Conservation (phyloP, 2,329 filamentous ascomycete genomes). For the Stachybotrys chartarum region DNA sequence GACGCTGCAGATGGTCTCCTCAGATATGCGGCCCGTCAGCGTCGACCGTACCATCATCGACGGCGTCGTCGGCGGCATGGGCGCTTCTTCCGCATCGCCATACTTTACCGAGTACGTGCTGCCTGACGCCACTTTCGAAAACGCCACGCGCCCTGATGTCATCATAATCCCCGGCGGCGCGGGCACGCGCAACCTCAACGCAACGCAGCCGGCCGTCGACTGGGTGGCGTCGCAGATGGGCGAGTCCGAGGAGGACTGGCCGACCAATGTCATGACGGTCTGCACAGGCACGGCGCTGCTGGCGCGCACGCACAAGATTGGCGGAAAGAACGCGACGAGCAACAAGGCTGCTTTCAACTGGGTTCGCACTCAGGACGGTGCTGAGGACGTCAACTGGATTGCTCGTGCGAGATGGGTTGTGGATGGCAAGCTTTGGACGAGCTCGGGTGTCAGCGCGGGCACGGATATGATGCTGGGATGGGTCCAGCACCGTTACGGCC, state of each 20-base stretch:
- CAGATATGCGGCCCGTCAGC: neutral
- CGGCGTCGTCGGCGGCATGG: constrained; percentile 3
- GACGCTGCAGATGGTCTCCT: neutral
- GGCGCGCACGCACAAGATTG: neutral
- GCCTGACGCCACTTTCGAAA: constrained; percentile 30
- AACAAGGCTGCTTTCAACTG: constrained; percentile 1
- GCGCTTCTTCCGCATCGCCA: constrained; percentile 1
- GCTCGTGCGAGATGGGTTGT: constrained; percentile 48
- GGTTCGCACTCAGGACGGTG: neutral
- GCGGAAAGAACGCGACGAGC: neutral
- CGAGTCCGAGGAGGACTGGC: neutral
- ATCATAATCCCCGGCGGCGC: constrained; percentile 48
- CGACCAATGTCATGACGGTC: neutral
- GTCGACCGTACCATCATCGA: constrained; percentile 5
- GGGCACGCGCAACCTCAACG: constrained; percentile 28
- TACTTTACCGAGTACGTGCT: constrained; percentile 8
- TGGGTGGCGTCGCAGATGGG: constrained; percentile 22
- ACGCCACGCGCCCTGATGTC: constrained; percentile 36
- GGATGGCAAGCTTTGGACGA: constrained; percentile 52
- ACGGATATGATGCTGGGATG: constrained; percentile 55
- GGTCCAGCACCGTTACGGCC: constrained; percentile 44
- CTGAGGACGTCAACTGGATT: constrained; percentile 39
- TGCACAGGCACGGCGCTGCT: constrained; percentile 1
- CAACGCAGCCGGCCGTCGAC: constrained; percentile 28
- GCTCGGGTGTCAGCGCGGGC: constrained; percentile 50